Evolutionary conservation across 306 rosid genomes (phyloP).

Genomic region (Quercus bicolor): DNA sequence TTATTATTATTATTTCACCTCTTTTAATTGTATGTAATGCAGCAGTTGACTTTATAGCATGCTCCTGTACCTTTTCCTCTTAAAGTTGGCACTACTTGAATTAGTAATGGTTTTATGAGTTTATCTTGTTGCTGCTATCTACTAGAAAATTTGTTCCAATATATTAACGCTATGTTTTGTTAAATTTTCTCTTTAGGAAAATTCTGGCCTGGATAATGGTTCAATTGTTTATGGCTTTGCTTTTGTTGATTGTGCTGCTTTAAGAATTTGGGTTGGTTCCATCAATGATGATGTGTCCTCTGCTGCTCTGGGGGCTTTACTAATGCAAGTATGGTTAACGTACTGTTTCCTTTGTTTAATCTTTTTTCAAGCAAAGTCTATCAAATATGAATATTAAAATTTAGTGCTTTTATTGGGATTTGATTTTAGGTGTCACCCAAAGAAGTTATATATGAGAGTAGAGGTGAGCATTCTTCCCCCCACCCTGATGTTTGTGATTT

Average conservation of each 20-base stretch:
- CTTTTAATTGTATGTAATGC: no score
- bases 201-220: slow-evolving; percentile 48
- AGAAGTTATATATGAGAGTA: slow-evolving; percentile 72
- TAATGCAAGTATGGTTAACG: slow-evolving; percentile 71
- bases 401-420: slow-evolving; percentile 27
- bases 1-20: not conserved
- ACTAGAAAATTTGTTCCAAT: not conserved
- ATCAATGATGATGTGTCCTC: slow-evolving; percentile 76
- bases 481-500: slow-evolving; percentile 7
- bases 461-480: slow-evolving; percentile 50
- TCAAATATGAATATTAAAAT: slow-evolving; percentile 15
- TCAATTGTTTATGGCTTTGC: slow-evolving; percentile 79
- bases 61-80: not conserved
- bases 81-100: slow-evolving; percentile 6
- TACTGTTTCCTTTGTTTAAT: slow-evolving; percentile 16
- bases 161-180: slow-evolving; percentile 6
- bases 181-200: slow-evolving; percentile 43
- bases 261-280: slow-evolving; percentile 84
- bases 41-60: not conserved
- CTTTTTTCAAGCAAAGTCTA: slow-evolving; percentile 10
- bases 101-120: not conserved
- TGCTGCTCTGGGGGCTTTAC: slow-evolving; percentile 84
- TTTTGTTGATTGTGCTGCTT: slow-evolving; percentile 91
- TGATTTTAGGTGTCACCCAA: slow-evolving; percentile 84
- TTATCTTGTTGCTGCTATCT: not conserved